phyloP scores from a whole-genome alignment of 2,329 filamentous ascomycete species.

The Claviceps pusilla region DNA sequence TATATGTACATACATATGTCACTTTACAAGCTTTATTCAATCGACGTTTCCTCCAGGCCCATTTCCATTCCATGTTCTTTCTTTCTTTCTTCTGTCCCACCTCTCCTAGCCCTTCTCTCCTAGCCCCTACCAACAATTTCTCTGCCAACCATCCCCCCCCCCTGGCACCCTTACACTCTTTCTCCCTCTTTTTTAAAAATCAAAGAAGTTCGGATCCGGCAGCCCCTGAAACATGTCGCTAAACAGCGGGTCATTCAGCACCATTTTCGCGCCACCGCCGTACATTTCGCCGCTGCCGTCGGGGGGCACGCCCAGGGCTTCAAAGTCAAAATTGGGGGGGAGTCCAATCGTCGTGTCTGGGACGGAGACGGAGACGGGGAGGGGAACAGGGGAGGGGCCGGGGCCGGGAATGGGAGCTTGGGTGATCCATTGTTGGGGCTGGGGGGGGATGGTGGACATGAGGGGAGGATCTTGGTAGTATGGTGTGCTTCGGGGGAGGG shows the following conservation, averaged over 20 bases:
- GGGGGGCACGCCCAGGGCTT: slow-evolving; percentile 14
- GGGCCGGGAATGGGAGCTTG: background rate
- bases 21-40: too few species aligned
- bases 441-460: background rate
- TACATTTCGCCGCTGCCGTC: slow-evolving; percentile 14
- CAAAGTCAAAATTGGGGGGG: slow-evolving; percentile 16
- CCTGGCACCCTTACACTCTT: too few species aligned
- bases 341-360: slow-evolving; percentile 11
- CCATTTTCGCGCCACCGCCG: slow-evolving; percentile 20
- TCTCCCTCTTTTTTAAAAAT: too few species aligned
- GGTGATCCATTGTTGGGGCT: slow-evolving; percentile 4
- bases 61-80: too few species aligned
- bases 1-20: too few species aligned
- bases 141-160: too few species aligned
- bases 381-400: background rate
- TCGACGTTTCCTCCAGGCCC: too few species aligned
- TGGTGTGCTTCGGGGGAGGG: background rate
- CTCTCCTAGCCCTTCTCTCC: too few species aligned
- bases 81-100: too few species aligned
- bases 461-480: background rate
- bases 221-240: slow-evolving; percentile 22
- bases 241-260: slow-evolving; percentile 27
- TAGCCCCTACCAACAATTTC: too few species aligned
- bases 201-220: slow-evolving; percentile 20
- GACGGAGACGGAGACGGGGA: background rate